phyloP scores from a whole-genome alignment of 2,329 filamentous ascomycete genomes.

The Pyrenophora tritici-repentis region DNA sequence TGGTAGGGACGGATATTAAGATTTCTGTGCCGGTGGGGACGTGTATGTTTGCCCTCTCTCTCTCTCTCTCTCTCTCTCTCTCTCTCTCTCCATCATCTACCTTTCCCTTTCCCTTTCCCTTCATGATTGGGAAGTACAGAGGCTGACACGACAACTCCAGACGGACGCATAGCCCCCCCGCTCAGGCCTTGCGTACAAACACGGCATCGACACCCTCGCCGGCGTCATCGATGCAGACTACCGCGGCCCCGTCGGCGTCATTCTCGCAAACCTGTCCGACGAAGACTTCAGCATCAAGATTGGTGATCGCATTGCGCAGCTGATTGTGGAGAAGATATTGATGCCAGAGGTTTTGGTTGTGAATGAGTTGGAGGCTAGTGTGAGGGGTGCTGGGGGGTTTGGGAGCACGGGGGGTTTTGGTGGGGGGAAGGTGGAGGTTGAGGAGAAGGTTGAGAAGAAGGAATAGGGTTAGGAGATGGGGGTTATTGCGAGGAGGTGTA shows the following conservation, averaged over 20 bases:
- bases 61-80: constrained; percentile 19
- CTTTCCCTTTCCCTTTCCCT: background rate
- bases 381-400: constrained; percentile 77
- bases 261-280: constrained; percentile 91
- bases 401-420: constrained; percentile 49
- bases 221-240: constrained; percentile 99
- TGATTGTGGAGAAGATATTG: constrained; percentile 92
- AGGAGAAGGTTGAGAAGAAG: too few species aligned
- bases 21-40: constrained; percentile 90
- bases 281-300: constrained; percentile 78
- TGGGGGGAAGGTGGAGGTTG: too few species aligned
- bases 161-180: constrained; percentile 90
- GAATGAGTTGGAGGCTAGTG: constrained; percentile 83
- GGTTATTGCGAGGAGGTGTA: too few species aligned
- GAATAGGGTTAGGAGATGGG: too few species aligned
- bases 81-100: too few species aligned
- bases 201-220: constrained; percentile 94
- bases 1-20: constrained; percentile 89
- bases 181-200: constrained; percentile 87
- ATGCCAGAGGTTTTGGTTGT: constrained; percentile 93
- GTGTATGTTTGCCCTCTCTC: too few species aligned
- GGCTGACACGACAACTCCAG: too few species aligned
- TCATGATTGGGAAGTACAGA: too few species aligned
- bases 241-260: constrained; percentile 87
- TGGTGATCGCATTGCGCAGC: constrained; percentile 90